Evolutionary conservation across 2,329 filamentous ascomycete genomes (phyloP), one percentile per base, ranked within the genome.

Genomic region (Alternaria viburni): DNA sequence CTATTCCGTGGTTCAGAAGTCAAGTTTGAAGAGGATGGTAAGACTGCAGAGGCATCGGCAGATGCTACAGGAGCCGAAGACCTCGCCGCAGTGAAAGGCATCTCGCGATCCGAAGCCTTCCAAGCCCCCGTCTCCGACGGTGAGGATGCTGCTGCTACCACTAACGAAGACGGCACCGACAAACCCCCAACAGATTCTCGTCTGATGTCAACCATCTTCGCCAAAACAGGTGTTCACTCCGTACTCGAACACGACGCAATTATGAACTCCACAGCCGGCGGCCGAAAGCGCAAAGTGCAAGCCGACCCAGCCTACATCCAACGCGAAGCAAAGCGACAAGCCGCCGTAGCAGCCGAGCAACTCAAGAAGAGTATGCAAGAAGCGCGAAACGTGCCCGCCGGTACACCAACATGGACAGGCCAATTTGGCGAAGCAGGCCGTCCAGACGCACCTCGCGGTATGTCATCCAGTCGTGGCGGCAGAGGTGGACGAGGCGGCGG

Each of bases 381-480:
- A 28, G 93, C 94, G 3, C 86, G 89, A 11, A 86, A 84, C 9
- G 84, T 95, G 1, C 92, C 92, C 0, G 90, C 93, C 30, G 95
- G 95, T 8, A 93, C 92, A 0, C 92, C 96, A 9, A 97, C 95
- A 1, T 98, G 95, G 95, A 98, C 95, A 0, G 95, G 96, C 2
- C 88, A 91, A 70, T 89, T 91, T 50, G 95, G 95, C 10, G 87
- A 90, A 54, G 89, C 89, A 5, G 95, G 94, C 1, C 86, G 91
- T 36, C 86, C 88, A 25, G 84, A 81, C 79, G 62, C 50, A 28
- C 47, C 66, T 25, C 66, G 58, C 25, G 56, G 64, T 36, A 61
- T 83, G 77, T 62, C 73, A 54, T 60, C 85, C 83, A 60, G 74
- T 4, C 81, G 79, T 23, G 84, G 84, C 51, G 81, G 81, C 8